Evolutionary conservation across 1,284 basidiomycete species (phyloP), one percentile per base, ranked within the genome.

Genomic region (Heterobasidion irregulare): DNA sequence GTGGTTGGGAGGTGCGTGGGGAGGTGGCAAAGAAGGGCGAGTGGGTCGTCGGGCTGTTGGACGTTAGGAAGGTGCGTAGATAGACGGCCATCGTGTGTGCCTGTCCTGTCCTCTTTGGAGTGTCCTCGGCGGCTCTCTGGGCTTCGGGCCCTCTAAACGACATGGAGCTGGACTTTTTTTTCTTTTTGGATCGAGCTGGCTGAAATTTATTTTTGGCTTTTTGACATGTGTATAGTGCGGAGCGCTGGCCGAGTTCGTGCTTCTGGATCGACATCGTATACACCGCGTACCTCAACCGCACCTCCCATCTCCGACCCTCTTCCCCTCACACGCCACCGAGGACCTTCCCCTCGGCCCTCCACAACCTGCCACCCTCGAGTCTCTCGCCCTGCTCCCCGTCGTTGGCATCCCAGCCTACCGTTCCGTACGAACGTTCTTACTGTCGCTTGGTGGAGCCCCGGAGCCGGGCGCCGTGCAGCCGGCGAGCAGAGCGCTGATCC

Each of bases 201-300:
- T 38, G 26, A 6, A 1, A 26, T 26, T 26, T 26, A 13, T 50
- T 53, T 15, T 33, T 60, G 53, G 10, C 47, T 49, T 50, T 50
- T 36, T 18, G 19, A 33, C 43, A 35, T 52, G 26, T 35, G 32
- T 47, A 34, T 61, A 93, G 89, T 85, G 82, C 61, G 92, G 92
- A 50, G 89, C 87, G 6, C 76, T 94, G 15, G 77, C 89, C 19
- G 89, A 95, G 70, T 94, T 92, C 70, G 78, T 94, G 51, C 73
- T 89, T 19, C 78, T 87, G 13, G 90, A 94, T 65, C 81, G 89
- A 36, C 84, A 86, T 61, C 80, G 87, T n/a, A 68, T 93, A 1
- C 80, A 85, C 59, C 80, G 85, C 8, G 79, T 85, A 12, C 86
- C 89, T 0, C 77, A 82, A 60, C 85, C 86, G 1, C 64, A 64